Conservation (phyloP, 2,329 filamentous ascomycete genomes). For the Xylariaceae sp. region DNA sequence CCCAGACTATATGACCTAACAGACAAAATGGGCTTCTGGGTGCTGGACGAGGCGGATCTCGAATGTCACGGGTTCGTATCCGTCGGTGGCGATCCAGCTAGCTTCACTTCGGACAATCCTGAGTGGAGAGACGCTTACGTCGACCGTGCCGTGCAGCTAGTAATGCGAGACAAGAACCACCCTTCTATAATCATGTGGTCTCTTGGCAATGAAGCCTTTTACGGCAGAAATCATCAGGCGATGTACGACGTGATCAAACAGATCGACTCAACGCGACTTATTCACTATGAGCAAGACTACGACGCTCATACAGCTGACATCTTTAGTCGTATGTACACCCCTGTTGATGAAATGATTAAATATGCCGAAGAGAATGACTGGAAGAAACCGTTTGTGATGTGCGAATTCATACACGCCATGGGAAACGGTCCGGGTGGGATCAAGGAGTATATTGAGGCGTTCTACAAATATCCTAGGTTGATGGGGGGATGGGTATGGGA, state of each 20-base stretch:
- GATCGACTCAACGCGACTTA: slow-evolving; percentile 52
- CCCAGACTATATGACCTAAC: slow-evolving; percentile 56
- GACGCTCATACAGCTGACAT: slow-evolving; percentile 58
- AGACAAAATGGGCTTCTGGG: slow-evolving; percentile 61
- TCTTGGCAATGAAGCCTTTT: slow-evolving; percentile 68
- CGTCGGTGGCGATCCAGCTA: slow-evolving; percentile 39
- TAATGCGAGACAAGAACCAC: slow-evolving; percentile 58
- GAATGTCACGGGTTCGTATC: slow-evolving; percentile 51
- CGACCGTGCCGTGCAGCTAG: slow-evolving; percentile 61
- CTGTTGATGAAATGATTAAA: slow-evolving; percentile 42
- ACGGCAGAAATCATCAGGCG: slow-evolving; percentile 61
- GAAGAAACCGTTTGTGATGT: slow-evolving; percentile 55
- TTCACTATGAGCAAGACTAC: slow-evolving; percentile 64
- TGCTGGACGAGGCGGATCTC: slow-evolving; percentile 56
- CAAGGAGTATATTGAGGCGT: slow-evolving; percentile 63
- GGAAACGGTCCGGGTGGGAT: slow-evolving; percentile 67
- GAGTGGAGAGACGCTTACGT: slow-evolving; percentile 62
- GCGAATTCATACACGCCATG: slow-evolving; percentile 61
- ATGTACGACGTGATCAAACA: slow-evolving; percentile 63
- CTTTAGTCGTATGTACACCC: slow-evolving; percentile 62
- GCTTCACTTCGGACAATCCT: slow-evolving; percentile 56
- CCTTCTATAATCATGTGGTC: slow-evolving; percentile 67
- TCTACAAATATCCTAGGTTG: slow-evolving; percentile 53
- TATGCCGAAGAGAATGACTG: slow-evolving; percentile 40
- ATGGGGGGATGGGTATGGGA: slow-evolving; percentile 67